Conservation (phyloP, 2,329 filamentous ascomycete genomes). For the Coniochaeta ligniaria region DNA sequence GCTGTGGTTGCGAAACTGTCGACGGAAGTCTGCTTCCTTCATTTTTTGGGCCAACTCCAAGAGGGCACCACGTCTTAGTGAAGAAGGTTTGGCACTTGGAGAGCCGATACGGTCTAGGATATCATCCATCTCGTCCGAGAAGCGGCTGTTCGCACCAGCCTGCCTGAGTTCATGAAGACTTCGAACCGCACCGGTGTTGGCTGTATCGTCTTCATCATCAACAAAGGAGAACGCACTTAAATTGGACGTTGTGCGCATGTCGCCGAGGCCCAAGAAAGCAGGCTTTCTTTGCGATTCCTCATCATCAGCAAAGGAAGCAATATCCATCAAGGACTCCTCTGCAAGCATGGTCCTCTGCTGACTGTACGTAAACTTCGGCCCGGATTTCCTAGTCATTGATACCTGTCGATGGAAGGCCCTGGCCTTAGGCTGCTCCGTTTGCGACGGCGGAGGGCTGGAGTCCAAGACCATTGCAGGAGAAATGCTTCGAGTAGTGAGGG, state of each 20-base stretch:
- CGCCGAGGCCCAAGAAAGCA: constrained; percentile 15
- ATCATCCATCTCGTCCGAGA: constrained; percentile 59
- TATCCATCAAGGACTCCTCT: constrained; percentile 17
- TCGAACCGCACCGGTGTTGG: constrained; percentile 43
- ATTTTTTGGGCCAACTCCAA: constrained; percentile 54
- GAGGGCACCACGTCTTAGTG: constrained; percentile 49
- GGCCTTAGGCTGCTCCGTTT: constrained; percentile 8
- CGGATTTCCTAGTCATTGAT: constrained; percentile 19
- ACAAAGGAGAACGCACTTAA: constrained; percentile 25
- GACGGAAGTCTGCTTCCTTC: constrained; percentile 54
- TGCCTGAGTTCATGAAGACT: constrained; percentile 60
- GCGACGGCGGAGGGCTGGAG: constrained; percentile 14
- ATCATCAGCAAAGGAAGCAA: constrained; percentile 12
- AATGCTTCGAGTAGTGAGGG: neutral
- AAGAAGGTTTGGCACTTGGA: constrained; percentile 37
- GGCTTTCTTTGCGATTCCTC: constrained; percentile 10
- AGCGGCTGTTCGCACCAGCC: constrained; percentile 59
- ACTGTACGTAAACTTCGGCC: constrained; percentile 31
- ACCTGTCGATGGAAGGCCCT: constrained; percentile 13
- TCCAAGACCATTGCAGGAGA: constrained; percentile 5
- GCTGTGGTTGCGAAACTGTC: constrained; percentile 67
- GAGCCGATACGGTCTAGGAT: constrained; percentile 52
- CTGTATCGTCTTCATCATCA: constrained; percentile 35
- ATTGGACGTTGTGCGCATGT: constrained; percentile 12
- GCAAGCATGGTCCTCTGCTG: constrained; percentile 28